Evolutionary conservation across 768 basidiomycete genomes (phyloP).

Genomic region (Cystofilobasidium capitatum): DNA sequence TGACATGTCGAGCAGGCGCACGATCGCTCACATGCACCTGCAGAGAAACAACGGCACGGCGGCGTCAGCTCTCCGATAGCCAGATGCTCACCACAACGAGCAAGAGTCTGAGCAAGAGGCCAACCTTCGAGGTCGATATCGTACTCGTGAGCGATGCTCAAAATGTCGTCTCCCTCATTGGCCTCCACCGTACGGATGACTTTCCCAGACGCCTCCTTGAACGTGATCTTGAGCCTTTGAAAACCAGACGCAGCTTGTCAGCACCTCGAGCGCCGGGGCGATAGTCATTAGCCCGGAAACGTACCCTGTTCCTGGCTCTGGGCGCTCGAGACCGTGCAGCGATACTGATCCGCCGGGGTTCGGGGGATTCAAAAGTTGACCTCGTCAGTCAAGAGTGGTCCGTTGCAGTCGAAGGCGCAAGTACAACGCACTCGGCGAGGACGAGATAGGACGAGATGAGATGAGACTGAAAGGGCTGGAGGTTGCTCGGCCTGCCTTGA

Average conservation of each 20-base stretch:
- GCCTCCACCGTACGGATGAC: constrained; percentile 80
- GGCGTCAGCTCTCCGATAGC: too few species aligned
- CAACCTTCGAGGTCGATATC: constrained; percentile 91
- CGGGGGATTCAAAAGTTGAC: not conserved
- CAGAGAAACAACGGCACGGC: not conserved
- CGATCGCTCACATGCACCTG: constrained; percentile 94
- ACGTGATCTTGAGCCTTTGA: constrained; percentile 72
- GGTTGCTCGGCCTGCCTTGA: not conserved
- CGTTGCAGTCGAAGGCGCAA: too few species aligned
- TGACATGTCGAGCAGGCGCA: constrained; percentile 97
- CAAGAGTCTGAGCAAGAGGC: constrained; percentile 24
- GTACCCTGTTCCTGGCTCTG: constrained; percentile 61
- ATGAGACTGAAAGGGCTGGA: not conserved
- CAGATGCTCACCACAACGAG: too few species aligned
- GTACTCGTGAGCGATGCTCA: constrained; percentile 85
- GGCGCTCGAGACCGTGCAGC: constrained; percentile 39
- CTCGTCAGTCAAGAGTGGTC: not conserved
- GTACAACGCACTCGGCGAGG: not conserved
- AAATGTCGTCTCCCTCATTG: constrained; percentile 85
- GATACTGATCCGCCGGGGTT: not conserved
- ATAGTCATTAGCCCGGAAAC: not conserved
- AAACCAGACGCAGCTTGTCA: not conserved
- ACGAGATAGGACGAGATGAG: not conserved
- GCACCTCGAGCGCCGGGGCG: not conserved
- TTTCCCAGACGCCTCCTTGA: constrained; percentile 76